phyloP scores from a whole-genome alignment of 2,329 filamentous ascomycete genomes.

The Sporothrix protearum region DNA sequence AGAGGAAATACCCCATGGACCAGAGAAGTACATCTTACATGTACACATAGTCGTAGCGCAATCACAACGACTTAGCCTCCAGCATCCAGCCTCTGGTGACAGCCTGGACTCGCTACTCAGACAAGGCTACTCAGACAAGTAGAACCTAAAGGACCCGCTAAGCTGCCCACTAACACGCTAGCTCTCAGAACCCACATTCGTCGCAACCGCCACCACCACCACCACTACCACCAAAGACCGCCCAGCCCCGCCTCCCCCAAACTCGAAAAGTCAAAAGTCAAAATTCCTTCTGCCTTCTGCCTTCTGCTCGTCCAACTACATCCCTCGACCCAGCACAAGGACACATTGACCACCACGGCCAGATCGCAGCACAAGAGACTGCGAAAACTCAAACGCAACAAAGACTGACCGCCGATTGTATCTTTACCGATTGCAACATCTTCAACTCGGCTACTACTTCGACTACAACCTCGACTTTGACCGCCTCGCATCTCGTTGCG shows the following conservation, averaged over 20 bases:
- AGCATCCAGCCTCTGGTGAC: neutral
- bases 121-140: too few relatives aligned
- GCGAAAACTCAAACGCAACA: neutral
- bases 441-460: too few relatives aligned
- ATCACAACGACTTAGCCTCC: too few relatives aligned
- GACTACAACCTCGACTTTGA: neutral
- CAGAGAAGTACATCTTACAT: too few relatives aligned
- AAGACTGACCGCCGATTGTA: neutral
- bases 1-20: neutral
- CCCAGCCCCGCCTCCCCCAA: conserved; percentile 13
- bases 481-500: neutral
- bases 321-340: neutral
- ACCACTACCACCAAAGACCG: too few relatives aligned
- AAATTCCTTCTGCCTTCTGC: neutral
- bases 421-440: neutral
- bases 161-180: neutral
- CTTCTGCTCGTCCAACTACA: neutral
- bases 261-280: neutral
- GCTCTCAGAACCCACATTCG: neutral
- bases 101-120: too few relatives aligned
- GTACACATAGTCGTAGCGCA: too few relatives aligned
- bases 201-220: conserved; percentile 2
- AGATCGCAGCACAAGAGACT: neutral
- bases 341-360: neutral
- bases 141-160: neutral